phyloP scores from a whole-genome alignment of 306 rosid species.

The Ochetophila trinervis region DNA sequence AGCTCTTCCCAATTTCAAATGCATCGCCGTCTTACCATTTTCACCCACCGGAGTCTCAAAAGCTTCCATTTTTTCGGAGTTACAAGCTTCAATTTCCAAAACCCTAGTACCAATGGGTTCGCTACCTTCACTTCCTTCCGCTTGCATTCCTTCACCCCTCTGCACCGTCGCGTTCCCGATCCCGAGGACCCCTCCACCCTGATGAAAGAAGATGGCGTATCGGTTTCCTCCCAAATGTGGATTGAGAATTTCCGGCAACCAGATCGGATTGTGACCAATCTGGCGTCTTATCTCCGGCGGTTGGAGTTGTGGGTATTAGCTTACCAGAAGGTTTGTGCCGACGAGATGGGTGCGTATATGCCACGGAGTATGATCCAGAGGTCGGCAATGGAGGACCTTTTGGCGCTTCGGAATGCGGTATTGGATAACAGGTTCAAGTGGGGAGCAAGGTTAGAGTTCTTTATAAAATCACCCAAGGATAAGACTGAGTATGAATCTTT shows the following conservation, averaged over 20 bases:
- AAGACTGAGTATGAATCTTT: conserved; percentile 68
- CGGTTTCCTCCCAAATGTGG: conserved; percentile 73
- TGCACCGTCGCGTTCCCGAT: conserved; percentile 43
- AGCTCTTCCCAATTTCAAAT: conserved; percentile 30
- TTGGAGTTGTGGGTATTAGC: conserved; percentile 90
- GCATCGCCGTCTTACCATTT: conserved; percentile 58
- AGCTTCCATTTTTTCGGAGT: conserved; percentile 19
- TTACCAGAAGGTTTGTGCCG: conserved; percentile 78
- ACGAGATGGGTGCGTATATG: conserved; percentile 78
- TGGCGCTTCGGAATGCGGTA: conserved; percentile 81
- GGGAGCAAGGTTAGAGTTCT: conserved; percentile 77
- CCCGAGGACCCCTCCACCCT: conserved; percentile 63
- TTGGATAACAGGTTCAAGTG: conserved; percentile 74
- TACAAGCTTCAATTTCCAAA: conserved; percentile 24
- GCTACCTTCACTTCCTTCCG: conserved; percentile 15
- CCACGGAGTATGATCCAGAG: conserved; percentile 55
- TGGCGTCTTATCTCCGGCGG: conserved; percentile 62
- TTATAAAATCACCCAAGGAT: conserved; percentile 62
- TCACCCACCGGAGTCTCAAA: conserved; percentile 36
- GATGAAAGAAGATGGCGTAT: conserved; percentile 71
- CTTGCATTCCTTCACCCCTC: conserved; percentile 33
- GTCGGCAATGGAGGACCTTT: conserved; percentile 62
- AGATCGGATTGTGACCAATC: conserved; percentile 49
- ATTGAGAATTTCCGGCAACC: conserved; percentile 75
- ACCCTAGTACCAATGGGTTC: conserved; percentile 23